Base-by-base conservation (phyloP, 2,329 filamentous ascomycete species). In the Stagonosporopsis cucurbitacearum region DNA sequence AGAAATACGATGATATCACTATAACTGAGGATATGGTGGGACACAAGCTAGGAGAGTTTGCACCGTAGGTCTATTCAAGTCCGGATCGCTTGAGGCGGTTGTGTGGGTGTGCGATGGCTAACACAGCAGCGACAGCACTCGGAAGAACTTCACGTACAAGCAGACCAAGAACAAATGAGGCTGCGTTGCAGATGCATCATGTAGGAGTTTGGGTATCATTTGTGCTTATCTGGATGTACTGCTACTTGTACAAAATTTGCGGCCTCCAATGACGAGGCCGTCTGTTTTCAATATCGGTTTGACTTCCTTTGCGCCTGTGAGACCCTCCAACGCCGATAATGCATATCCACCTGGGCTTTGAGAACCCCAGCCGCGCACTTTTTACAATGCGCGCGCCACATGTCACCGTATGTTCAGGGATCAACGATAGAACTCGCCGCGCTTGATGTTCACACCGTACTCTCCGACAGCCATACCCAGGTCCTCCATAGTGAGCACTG, bases 401-500 rank as follows among this genome's bases (percentile, higher is more conserved):
- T 13, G 39, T 15, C 11, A 7, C 36, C 23, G 28, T n/a, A 28
- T 23, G 22, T 23, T 36, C 19, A 32, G 19, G 46, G 32, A 35
- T 81, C 75, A 97, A 68, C 93, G 85, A 76, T 99, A 99, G 74
- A 98, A 99, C 79, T 99, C 95, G 71, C 94, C 93, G 62, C 95
- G 85, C 86, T 96, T 98, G 49, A 98, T 90, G 73, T 96, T 99
- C 48, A 99, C 92, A 1, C 95, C 95, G 74, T 98, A 99, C 81
- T 99, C 95, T 28, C 91, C 91, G 26, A 98, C 94, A 1, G 95
- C 95, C 92, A 98, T 98, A 15, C 95, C 95, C 68, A 99, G 77
- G 75, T 99, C 95, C 78, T 99, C 95, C 95, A 99, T 98, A 0
- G 95, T 98, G 59, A 99, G 82, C 51, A 99, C 94, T 17, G 95